Base-by-base conservation (phyloP, 768 basidiomycete species). In the Boletus rubropictus region DNA sequence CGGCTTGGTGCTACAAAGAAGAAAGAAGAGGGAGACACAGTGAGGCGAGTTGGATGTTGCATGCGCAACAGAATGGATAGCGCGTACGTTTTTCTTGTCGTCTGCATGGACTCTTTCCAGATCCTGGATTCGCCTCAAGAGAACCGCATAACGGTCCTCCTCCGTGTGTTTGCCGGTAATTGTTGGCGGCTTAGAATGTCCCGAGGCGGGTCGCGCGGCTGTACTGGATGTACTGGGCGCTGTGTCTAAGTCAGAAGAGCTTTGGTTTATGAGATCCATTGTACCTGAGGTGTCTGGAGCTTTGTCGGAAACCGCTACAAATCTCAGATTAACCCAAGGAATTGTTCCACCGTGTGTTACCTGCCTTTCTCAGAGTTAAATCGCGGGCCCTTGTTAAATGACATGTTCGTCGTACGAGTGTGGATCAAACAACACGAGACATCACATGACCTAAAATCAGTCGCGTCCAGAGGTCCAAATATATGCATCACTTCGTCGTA, bases 101-200 rank as follows among this genome's bases (percentile, higher is more conserved):
- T 86, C 82, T 32, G 71, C 64, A 56, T 83, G 82, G n/a, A 80
- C 62, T 45, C 63, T 67, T 65, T 86, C 81, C 6, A 86, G 61
- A 14, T 83, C 79, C 28, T 83, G 80, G 0, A 89, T 73, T 54
- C 82, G 82, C 51, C 71, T 73, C 59, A 84, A 77, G 18, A 87
- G 73, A 14, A 63, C 49, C 7, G 74, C 71, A 54, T 81, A 81
- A 17, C 76, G 72, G 46, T 85, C 81, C 7, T 59, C 62, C 3
- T 37, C 33, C 29, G 50, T 1, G 2, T 56, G 51, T 11, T 62
- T 63, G 22, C 54, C 54, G 11, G 58, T 36, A 38, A 47, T 27
- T 9, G 39, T 53, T 21, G 43, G 48, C 21, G 38, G 54, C 39
- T 56, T 60, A 1, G 67, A 36, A 41, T 66, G 68, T 38, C 64